Evolutionary conservation across 176 grass and related monocot genomes (phyloP), one percentile per base, ranked within the genome.

Genomic region (Elaeis guineensis): DNA sequence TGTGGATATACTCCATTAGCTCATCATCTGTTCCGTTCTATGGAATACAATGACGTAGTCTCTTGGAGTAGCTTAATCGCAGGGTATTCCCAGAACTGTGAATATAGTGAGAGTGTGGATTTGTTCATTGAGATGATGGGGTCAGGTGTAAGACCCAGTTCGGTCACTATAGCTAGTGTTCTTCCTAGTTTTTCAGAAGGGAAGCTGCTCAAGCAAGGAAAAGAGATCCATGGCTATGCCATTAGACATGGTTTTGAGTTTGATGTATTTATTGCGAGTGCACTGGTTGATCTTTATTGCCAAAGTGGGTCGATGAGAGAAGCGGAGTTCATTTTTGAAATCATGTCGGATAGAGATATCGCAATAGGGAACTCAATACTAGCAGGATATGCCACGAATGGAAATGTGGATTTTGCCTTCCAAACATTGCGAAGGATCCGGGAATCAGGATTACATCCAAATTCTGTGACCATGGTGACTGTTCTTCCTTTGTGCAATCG

Each of bases 1-100:
- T 89, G 72, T 49, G 54, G 59, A 55, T 54, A 23, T 17, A 9
- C 72, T 9, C 50, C 79, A 52, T 68, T 64, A 57, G 76, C 79
- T 52, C 54, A 50, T 24, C 50, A n/a, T 39, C 5, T 79, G 25
- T 88, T 88, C 20, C 4, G 26, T 26, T 73, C 50, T 35, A 76
- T 79, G 5, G 0, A 30, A 20, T 61, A 28, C 58, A 88, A 83
- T 59, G 85, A 88, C 57, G 63, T 83, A 14, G 28, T 88, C 55
- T 88, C 80, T 16, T 88, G 85, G 85, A 83, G 76, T 58, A 83
- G 76, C 60, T 62, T 88, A 65, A 76, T 88, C 23, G 75, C 69
- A 0, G 85, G 85, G 21, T 64, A 79, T 73, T 80, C 76, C 1
- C 76, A 79, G 25, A 88, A 88, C 4, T 23, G 72, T 62, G 72